Evolutionary conservation across 2,329 filamentous ascomycete species (phyloP), one percentile per base, ranked within the genome.

Genomic region (Fusarium sp.): DNA sequence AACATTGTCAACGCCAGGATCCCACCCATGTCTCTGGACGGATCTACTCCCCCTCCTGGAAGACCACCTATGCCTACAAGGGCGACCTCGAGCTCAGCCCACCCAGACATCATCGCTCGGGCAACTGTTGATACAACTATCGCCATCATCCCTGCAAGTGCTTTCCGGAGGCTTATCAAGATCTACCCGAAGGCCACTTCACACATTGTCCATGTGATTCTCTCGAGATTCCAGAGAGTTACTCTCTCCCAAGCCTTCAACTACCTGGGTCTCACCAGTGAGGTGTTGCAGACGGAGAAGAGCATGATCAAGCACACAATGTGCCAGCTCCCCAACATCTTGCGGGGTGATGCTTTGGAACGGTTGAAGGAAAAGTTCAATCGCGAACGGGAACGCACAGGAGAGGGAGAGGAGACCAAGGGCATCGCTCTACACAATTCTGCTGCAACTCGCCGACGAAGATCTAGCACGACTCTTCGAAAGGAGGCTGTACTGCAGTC

Each of bases 91-190:
- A 92, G 92, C 73, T 98, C 96, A 16, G 95, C 94, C 0, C 96
- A 99, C 82, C 96, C 96, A 12, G 96, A 99, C 79, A 96, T 99
- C 71, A 94, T 99, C 73, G 96, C 96, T n/a, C 90, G 96, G 73
- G 96, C 96, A 7, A 97, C 95, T 17, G 93, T 97, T 27, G 97
- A 99, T 80, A 99, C 96, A 0, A 99, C 97, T 0, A 98, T 99
- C 82, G 96, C 96, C 7, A 97, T 99, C 72, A 99, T 99, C 66
- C 97, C 97, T 1, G 96, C 96, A 1, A 98, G 95, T 80, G 97
- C 96, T 5, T 99, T 99, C 78, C 91, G 95, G 62, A 92, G 97
- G 10, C 86, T 99, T 61, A 99, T 97, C 59, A 91, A 94, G 79
- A 92, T 98, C 27, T 99, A 98, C 77, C 96, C 96, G 11, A 97